Conservation (phyloP, 345 rosid genomes). For the Dipteronia sinensis region DNA sequence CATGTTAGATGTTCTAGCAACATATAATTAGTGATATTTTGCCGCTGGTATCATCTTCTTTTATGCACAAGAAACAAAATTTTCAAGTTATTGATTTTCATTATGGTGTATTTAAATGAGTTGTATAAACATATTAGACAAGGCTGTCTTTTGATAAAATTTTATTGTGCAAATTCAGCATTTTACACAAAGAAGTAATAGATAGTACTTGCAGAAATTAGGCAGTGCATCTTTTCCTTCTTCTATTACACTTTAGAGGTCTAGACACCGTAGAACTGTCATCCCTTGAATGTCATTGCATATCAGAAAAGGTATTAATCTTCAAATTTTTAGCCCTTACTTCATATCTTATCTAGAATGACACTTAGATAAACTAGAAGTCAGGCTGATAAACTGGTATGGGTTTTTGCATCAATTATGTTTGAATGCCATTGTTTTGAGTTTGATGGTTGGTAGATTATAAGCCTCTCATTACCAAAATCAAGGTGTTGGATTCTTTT, state of each 20-base stretch:
- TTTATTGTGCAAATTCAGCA: background rate
- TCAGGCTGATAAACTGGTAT: background rate
- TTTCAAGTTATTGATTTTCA: background rate
- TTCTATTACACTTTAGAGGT: background rate
- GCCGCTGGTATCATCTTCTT: slow-evolving; percentile 7
- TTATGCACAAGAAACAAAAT: too few relatives aligned
- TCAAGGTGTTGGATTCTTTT: background rate
- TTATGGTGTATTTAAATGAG: background rate
- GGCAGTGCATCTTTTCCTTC: background rate
- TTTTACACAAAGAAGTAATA: background rate
- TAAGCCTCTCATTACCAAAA: background rate
- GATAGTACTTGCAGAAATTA: background rate
- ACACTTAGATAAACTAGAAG: background rate
- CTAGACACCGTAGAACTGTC: background rate
- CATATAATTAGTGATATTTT: background rate
- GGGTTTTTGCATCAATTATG: background rate
- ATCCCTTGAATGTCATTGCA: background rate
- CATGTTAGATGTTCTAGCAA: background rate
- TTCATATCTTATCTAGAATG: background rate
- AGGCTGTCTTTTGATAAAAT: background rate
- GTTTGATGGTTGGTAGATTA: background rate
- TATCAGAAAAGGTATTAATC: background rate
- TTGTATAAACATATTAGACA: background rate
- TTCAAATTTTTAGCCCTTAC: background rate
- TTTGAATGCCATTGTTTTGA: background rate